phyloP scores from a whole-genome alignment of 345 rosid species.

The Sapria himalayana region DNA sequence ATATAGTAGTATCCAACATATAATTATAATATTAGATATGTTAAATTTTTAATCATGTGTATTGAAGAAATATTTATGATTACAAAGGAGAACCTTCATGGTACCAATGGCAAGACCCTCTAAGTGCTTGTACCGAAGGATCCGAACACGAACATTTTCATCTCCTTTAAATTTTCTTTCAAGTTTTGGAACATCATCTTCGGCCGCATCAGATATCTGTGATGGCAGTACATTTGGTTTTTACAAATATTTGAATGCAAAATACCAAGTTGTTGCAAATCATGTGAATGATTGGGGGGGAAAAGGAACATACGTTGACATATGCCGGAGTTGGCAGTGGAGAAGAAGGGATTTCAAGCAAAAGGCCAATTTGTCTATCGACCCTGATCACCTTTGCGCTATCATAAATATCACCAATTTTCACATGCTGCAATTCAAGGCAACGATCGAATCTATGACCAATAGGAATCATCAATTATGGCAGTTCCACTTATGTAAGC shows the following conservation, averaged over 20 bases:
- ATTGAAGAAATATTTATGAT: slow-evolving; percentile 1
- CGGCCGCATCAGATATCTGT: slow-evolving; percentile 73
- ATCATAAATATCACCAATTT: slow-evolving; percentile 61
- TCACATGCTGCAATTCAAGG: slow-evolving; percentile 34
- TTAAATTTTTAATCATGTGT: neutral
- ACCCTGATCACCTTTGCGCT: slow-evolving; percentile 67
- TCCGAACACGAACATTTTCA: slow-evolving; percentile 56
- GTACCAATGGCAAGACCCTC: slow-evolving; percentile 88
- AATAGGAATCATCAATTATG: slow-evolving; percentile 1
- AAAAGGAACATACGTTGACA: slow-evolving; percentile 42
- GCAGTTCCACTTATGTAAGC: slow-evolving; percentile 2
- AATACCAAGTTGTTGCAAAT: too few species aligned
- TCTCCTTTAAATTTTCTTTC: slow-evolving; percentile 75
- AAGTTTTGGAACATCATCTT: slow-evolving; percentile 50
- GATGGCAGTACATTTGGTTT: too few species aligned
- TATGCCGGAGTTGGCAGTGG: slow-evolving; percentile 52
- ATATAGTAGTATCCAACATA: neutral
- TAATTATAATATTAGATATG: slow-evolving; percentile 1
- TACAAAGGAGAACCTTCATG: slow-evolving; percentile 41
- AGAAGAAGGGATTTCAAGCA: slow-evolving; percentile 63
- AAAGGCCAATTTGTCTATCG: slow-evolving; percentile 64
- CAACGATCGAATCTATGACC: neutral
- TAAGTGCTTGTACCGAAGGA: slow-evolving; percentile 64
- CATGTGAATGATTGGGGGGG: too few species aligned
- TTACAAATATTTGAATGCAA: too few species aligned